These are phyloP conservation scores for Lunasporangiospora selenospora DNA, from an alignment of 192 early-diverging fungal genomes.

Conservation along the genomic window DNA sequence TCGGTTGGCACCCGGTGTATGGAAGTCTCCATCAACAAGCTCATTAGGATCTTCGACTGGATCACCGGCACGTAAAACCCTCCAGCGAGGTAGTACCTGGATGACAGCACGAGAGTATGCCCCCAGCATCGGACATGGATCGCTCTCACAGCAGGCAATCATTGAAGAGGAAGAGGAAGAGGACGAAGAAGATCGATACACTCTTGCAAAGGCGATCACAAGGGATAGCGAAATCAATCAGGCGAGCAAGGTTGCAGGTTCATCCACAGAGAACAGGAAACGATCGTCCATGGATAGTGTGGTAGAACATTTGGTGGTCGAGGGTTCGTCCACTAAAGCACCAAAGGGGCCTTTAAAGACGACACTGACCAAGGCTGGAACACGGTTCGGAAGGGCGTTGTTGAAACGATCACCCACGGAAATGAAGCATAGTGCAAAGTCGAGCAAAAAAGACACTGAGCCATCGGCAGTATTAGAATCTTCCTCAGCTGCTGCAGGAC, in stretches of 20 bases:
- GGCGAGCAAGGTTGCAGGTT: not conserved
- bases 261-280: not conserved
- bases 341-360: slow-evolving; percentile 3
- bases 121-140: slow-evolving; percentile 11
- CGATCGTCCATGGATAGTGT: not conserved
- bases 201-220: not conserved
- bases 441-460: no score
- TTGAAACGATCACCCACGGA: slow-evolving; percentile 14
- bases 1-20: no score
- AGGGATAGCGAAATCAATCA: not conserved
- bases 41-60: slow-evolving; percentile 8
- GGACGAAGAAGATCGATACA: slow-evolving; percentile 6
- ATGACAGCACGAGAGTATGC: slow-evolving; percentile 24
- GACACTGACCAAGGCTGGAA: slow-evolving; percentile 16
- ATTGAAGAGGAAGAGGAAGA: slow-evolving; percentile 20
- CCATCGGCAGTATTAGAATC: no score
- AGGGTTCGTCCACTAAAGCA: not conserved
- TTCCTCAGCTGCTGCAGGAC: no score
- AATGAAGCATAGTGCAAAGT: no score
- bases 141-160: slow-evolving; percentile 7
- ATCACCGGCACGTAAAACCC: slow-evolving; percentile 9
- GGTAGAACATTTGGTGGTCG: not conserved
- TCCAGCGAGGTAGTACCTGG: slow-evolving; percentile 24
- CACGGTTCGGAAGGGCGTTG: slow-evolving; percentile 16
- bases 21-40: slow-evolving; percentile 12